phyloP scores from a whole-genome alignment of 2,329 filamentous ascomycete genomes.

The Colletotrichum euphorbiae region DNA sequence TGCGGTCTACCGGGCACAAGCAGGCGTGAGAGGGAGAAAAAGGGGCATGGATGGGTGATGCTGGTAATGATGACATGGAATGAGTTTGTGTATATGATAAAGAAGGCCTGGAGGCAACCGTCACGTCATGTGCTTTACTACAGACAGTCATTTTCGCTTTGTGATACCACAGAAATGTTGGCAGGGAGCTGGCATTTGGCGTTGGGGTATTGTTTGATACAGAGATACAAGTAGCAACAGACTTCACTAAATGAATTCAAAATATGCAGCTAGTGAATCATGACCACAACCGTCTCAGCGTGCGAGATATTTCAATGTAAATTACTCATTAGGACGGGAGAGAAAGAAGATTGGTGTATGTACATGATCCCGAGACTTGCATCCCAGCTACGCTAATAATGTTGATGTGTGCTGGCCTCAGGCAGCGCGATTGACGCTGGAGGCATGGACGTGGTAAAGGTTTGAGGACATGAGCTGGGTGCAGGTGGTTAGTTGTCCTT shows the following conservation, averaged over 20 bases:
- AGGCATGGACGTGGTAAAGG: too few species aligned
- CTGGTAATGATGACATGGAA: not conserved
- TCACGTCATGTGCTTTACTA: not conserved
- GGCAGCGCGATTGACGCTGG: too few species aligned
- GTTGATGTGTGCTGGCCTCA: too few species aligned
- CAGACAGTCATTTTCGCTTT: slow-evolving; percentile 12
- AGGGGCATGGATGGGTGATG: too few species aligned
- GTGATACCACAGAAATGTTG: slow-evolving; percentile 20
- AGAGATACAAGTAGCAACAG: not conserved
- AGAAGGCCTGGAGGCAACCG: not conserved
- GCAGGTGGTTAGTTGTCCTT: not conserved
- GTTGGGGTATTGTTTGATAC: not conserved
- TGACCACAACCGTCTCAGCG: not conserved
- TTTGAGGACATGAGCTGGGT: not conserved
- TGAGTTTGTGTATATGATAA: slow-evolving; percentile 1
- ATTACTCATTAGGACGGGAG: slow-evolving; percentile 24
- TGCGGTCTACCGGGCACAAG: slow-evolving; percentile 13
- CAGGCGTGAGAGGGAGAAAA: not conserved
- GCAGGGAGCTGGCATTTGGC: not conserved
- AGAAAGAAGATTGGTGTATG: not conserved
- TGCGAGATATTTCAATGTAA: not conserved
- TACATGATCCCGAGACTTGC: slow-evolving; percentile 9
- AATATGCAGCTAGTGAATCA: not conserved
- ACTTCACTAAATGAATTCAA: not conserved
- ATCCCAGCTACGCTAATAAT: too few species aligned